Conservation (phyloP, 1,284 basidiomycete genomes). For the Pisolithus thermaeus region DNA sequence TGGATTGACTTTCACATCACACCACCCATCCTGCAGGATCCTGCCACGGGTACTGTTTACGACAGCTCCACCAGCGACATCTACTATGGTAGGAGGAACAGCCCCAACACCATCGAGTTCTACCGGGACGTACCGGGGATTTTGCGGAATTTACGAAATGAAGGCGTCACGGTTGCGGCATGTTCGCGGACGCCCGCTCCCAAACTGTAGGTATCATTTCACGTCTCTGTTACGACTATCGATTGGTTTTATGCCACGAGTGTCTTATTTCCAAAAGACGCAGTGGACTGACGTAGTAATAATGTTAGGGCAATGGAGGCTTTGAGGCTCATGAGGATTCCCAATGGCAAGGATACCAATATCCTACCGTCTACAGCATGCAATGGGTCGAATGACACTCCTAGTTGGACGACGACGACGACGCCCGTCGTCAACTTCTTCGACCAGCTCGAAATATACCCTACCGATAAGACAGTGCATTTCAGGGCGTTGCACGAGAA, state of each 20-base stretch:
- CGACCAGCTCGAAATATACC: slow-evolving; percentile 81
- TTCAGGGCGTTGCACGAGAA: slow-evolving; percentile 65
- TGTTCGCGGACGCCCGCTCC: slow-evolving; percentile 73
- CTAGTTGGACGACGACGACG: not conserved
- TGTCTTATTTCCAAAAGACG: not conserved
- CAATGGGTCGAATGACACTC: slow-evolving; percentile 15
- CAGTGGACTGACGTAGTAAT: not conserved
- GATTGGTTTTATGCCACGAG: slow-evolving; percentile 7
- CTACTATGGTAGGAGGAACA: not conserved
- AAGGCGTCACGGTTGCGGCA: slow-evolving; percentile 60
- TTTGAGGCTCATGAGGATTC: slow-evolving; percentile 62
- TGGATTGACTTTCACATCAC: slow-evolving; percentile 77
- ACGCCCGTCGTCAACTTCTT: slow-evolving; percentile 60
- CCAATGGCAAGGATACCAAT: slow-evolving; percentile 34
- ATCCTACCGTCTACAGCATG: too few species aligned
- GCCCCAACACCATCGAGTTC: slow-evolving; percentile 52
- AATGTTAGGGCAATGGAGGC: slow-evolving; percentile 66
- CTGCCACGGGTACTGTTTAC: slow-evolving; percentile 30
- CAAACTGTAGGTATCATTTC: slow-evolving; percentile 47
- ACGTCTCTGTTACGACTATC: not conserved
- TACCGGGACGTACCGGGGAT: slow-evolving; percentile 77
- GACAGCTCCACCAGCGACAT: slow-evolving; percentile 35
- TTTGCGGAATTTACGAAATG: slow-evolving; percentile 52
- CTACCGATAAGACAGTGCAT: slow-evolving; percentile 79
- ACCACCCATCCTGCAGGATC: slow-evolving; percentile 57